Percentiles rank a stretch among this genome's conserved stretches.
These are phyloP conservation scores for Chrysanthemum seticuspe DNA, from an alignment of 129 eudicot genomes.

Conservation along the genomic window DNA sequence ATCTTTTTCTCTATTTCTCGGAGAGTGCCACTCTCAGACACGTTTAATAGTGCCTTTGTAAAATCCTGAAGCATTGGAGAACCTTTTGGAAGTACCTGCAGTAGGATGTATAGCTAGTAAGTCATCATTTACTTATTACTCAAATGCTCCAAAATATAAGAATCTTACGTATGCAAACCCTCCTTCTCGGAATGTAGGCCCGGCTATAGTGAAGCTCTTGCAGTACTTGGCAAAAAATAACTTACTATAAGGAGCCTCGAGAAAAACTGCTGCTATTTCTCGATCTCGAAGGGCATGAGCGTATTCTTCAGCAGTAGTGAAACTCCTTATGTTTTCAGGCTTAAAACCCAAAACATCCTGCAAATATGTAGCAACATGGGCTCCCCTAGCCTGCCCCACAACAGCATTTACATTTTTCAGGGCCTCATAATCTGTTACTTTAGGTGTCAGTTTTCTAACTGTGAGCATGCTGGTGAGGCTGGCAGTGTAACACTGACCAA, in stretches of 20 bases:
- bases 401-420: slow-evolving; percentile 28
- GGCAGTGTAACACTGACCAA: slow-evolving; percentile 60
- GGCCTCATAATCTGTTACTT: slow-evolving; percentile 29
- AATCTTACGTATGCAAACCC: slow-evolving; percentile 54
- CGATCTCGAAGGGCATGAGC: slow-evolving; percentile 37
- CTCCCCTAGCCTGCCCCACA: slow-evolving; percentile 37
- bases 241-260: slow-evolving; percentile 45
- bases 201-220: slow-evolving; percentile 36
- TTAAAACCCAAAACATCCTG: slow-evolving; percentile 37
- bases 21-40: slow-evolving; percentile 38
- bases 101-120: neutral
- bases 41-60: slow-evolving; percentile 36
- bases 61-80: slow-evolving; percentile 42
- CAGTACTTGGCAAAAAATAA: slow-evolving; percentile 55
- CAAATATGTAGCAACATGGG: slow-evolving; percentile 40
- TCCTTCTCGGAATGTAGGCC: slow-evolving; percentile 45
- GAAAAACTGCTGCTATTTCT: slow-evolving; percentile 44
- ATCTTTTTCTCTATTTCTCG: slow-evolving; percentile 30
- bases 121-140: neutral
- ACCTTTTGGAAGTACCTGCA: slow-evolving; percentile 47
- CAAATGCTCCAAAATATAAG: neutral
- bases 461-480: slow-evolving; percentile 64
- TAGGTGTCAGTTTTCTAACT: slow-evolving; percentile 37
- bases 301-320: slow-evolving; percentile 31
- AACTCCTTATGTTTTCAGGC: slow-evolving; percentile 26